Conservation (phyloP, 495 filamentous ascomycete species). For the Hypomontagnella monticulosa region DNA sequence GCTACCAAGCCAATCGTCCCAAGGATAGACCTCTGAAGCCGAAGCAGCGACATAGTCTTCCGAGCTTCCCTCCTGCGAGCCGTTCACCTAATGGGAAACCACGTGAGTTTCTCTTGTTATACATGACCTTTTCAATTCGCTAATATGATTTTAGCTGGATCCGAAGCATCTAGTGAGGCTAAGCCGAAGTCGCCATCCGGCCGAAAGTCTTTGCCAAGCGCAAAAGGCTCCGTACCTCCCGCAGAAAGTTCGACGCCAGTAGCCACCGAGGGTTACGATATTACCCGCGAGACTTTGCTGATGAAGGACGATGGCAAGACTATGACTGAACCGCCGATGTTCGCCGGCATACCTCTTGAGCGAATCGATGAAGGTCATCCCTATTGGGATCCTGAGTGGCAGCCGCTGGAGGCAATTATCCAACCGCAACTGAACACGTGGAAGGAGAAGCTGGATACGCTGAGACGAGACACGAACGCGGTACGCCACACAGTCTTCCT, state of each 20-base stretch:
- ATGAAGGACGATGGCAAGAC: slow-evolving; percentile 53
- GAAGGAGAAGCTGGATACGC: slow-evolving; percentile 49
- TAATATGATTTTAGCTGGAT: slow-evolving; percentile 24
- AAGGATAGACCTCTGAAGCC: slow-evolving; percentile 32
- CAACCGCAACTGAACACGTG: slow-evolving; percentile 48
- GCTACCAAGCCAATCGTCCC: slow-evolving; percentile 1
- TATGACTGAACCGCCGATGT: slow-evolving; percentile 52
- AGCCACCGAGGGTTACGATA: slow-evolving; percentile 40
- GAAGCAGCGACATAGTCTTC: slow-evolving; percentile 43
- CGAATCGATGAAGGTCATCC: slow-evolving; percentile 54
- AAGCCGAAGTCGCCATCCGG: slow-evolving; percentile 39
- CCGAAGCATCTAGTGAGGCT: slow-evolving; percentile 15
- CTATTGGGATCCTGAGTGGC: slow-evolving; percentile 60
- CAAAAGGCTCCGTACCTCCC: slow-evolving; percentile 37
- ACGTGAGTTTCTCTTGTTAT: slow-evolving; percentile 22
- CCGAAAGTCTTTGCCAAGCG: slow-evolving; percentile 44
- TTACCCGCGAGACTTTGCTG: slow-evolving; percentile 49
- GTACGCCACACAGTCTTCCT: slow-evolving; percentile 53
- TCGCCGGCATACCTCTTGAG: slow-evolving; percentile 56
- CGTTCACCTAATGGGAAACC: slow-evolving; percentile 24
- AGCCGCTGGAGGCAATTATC: slow-evolving; percentile 46
- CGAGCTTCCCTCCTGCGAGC: slow-evolving; percentile 22
- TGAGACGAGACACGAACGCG: slow-evolving; percentile 27
- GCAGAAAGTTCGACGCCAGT: slow-evolving; percentile 33
- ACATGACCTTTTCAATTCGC: not conserved